Percentiles rank a stretch among this genome's conserved stretches.
phyloP scores from a whole-genome alignment of 331 rosid species.

The Acacia concinna region DNA sequence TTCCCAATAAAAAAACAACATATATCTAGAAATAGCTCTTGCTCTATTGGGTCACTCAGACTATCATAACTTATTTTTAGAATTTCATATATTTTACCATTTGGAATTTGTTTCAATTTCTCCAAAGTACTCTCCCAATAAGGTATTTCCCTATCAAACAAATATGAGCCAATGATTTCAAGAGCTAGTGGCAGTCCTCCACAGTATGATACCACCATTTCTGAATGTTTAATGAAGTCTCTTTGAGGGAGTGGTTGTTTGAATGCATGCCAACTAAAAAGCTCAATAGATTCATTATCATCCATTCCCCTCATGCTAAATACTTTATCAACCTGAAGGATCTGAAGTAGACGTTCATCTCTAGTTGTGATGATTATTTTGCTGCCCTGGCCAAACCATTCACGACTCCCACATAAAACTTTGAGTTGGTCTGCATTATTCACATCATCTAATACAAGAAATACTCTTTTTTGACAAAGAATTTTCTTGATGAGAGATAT shows the following conservation, averaged over 20 bases:
- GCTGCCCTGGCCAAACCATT: background rate
- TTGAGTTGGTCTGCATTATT: background rate
- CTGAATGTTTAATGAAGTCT: background rate
- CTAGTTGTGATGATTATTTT: background rate
- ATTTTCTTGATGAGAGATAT: background rate
- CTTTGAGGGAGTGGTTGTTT: background rate
- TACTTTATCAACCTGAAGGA: background rate
- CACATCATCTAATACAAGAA: constrained; percentile 9
- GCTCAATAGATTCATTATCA: background rate
- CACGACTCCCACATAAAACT: background rate
- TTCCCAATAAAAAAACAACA: background rate
- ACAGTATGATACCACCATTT: background rate
- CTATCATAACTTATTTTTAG: background rate
- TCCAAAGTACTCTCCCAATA: background rate
- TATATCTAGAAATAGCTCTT: background rate
- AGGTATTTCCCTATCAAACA: background rate
- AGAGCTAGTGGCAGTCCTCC: background rate
- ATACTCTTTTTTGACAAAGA: background rate
- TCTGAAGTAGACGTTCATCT: background rate
- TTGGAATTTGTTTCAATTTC: background rate
- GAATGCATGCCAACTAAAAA: background rate
- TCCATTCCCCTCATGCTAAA: background rate
- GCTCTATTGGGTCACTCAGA: background rate
- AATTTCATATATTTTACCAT: background rate
- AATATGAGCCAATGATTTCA: constrained; percentile 5